A percentile compares a stretch with the other conserved stretches of the same genome.
These are phyloP conservation scores for Wickerhamiella dianesei DNA, from an alignment of 805 yeast species.

Conservation along the genomic window DNA sequence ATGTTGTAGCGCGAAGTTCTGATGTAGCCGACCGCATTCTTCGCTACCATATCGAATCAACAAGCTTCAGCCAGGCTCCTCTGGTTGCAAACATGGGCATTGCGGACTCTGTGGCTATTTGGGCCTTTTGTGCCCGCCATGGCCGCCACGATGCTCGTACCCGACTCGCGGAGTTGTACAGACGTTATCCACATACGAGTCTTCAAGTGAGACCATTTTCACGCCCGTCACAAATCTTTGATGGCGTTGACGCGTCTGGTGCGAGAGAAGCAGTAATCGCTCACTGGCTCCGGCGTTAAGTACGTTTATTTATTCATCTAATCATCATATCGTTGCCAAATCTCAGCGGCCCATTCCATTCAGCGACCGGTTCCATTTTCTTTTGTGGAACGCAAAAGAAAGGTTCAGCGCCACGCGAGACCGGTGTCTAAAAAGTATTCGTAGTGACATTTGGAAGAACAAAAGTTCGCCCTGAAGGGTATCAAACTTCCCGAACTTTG, in stretches of 20 bases:
- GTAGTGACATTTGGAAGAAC: constrained; percentile 4
- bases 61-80: constrained; percentile 12
- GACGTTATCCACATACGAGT: constrained; percentile 12
- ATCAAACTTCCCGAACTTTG: constrained; percentile 3
- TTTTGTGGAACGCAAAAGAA: background rate
- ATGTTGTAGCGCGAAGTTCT: constrained; percentile 17
- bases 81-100: constrained; percentile 19
- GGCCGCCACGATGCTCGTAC: constrained; percentile 19
- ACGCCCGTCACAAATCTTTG: constrained; percentile 14
- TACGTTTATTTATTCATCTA: constrained; percentile 2
- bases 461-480: constrained; percentile 7
- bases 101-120: constrained; percentile 18
- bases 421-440: background rate
- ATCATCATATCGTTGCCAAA: background rate
- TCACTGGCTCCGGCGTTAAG: constrained; percentile 16
- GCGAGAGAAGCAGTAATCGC: constrained; percentile 15
- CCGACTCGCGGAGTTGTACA: constrained; percentile 18
- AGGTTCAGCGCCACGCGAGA: background rate
- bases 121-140: constrained; percentile 20
- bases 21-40: constrained; percentile 20
- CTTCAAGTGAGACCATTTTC: constrained; percentile 18
- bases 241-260: constrained; percentile 11
- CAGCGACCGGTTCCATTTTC: too few species aligned
- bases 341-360: too few species aligned
- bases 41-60: constrained; percentile 15